Percentiles rank a stretch among this genome's conserved stretches.
Conservation (phyloP, 805 yeast genomes). For the Teunomyces stri region DNA sequence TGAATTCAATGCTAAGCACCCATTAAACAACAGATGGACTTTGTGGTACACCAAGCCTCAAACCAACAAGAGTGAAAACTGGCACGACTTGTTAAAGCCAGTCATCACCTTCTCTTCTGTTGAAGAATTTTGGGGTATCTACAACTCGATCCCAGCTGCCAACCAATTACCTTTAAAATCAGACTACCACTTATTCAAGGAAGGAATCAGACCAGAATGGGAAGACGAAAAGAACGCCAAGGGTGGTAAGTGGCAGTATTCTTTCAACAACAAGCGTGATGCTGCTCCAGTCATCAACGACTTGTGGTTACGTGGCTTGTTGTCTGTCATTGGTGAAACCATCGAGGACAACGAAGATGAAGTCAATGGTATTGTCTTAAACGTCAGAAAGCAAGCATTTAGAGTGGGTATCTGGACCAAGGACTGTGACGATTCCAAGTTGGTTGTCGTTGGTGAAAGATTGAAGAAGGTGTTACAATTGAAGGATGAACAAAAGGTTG, state of each 20-base stretch:
- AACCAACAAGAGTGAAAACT: slow-evolving; percentile 70
- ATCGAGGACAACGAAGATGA: slow-evolving; percentile 79
- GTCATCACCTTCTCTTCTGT: slow-evolving; percentile 91
- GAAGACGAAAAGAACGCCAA: slow-evolving; percentile 83
- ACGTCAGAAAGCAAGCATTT: slow-evolving; percentile 76
- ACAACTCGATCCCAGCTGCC: slow-evolving; percentile 89
- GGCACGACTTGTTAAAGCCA: slow-evolving; percentile 91
- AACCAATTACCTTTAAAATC: slow-evolving; percentile 87
- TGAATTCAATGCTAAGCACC: slow-evolving; percentile 78
- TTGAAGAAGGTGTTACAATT: slow-evolving; percentile 83
- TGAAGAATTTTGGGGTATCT: slow-evolving; percentile 98
- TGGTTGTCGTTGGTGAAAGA: slow-evolving; percentile 76
- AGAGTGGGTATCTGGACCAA: slow-evolving; percentile 94
- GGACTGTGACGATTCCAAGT: slow-evolving; percentile 60
- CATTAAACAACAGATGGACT: slow-evolving; percentile 89
- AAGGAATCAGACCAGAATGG: slow-evolving; percentile 97
- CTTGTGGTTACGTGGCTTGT: slow-evolving; percentile 85
- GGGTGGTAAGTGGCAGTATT: slow-evolving; percentile 88
- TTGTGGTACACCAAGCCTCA: slow-evolving; percentile 97
- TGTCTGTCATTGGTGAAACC: slow-evolving; percentile 93
- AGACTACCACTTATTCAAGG: slow-evolving; percentile 93
- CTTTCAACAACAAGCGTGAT: slow-evolving; percentile 68
- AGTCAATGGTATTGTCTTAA: slow-evolving; percentile 92
- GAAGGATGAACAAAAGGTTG: slow-evolving; percentile 70
- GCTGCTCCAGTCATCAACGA: slow-evolving; percentile 68